A percentile compares a stretch with the other conserved stretches of the same genome.
Conservation (phyloP, 2,329 filamentous ascomycete genomes). For the Celoporthe dispersa region DNA sequence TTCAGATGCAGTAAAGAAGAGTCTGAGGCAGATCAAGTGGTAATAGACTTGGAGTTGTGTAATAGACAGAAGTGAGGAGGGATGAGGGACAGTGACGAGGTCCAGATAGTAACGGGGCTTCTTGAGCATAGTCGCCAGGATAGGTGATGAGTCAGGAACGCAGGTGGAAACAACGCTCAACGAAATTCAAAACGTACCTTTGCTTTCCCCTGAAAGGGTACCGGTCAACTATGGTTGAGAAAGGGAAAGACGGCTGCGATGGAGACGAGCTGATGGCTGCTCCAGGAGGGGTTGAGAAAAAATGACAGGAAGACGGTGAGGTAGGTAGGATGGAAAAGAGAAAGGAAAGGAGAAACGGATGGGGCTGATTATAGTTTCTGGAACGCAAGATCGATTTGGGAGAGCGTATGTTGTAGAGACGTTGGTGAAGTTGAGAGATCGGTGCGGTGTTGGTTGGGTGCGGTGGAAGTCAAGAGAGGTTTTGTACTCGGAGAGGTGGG, state of each 20-base stretch:
- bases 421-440: neutral
- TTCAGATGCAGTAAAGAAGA: neutral
- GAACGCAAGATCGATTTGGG: neutral
- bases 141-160: neutral
- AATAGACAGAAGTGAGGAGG: neutral
- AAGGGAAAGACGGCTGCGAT: neutral
- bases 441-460: neutral
- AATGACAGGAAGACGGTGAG: no score
- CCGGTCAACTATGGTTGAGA: neutral
- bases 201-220: neutral
- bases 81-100: neutral
- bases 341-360: neutral
- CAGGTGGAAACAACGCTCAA: neutral
- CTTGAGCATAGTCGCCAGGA: neutral
- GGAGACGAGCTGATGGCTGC: neutral
- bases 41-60: neutral
- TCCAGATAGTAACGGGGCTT: neutral
- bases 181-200: neutral
- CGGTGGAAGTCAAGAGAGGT: neutral
- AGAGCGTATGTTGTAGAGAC: neutral
- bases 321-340: neutral
- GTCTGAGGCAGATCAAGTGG: neutral
- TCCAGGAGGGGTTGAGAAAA: neutral
- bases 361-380: neutral
- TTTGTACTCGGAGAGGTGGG: neutral